These are phyloP conservation scores for Phialophora chinensis DNA, from an alignment of 2,329 filamentous ascomycete genomes.

Conservation along the genomic window DNA sequence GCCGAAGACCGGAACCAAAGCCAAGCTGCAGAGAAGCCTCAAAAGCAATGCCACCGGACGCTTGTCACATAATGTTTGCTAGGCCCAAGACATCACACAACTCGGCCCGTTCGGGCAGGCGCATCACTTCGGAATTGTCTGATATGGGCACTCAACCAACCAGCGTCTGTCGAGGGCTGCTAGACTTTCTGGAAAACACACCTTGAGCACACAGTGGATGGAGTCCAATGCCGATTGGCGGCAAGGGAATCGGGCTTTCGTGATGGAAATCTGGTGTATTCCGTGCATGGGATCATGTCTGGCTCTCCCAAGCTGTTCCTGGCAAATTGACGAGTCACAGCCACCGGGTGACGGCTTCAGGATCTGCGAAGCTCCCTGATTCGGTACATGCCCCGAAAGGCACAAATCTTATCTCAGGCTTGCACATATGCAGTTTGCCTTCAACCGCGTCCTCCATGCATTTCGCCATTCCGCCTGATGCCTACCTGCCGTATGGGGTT, in stretches of 20 bases:
- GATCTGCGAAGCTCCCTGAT: slow-evolving; percentile 11
- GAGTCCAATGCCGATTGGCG: slow-evolving; percentile 4
- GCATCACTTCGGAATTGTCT: neutral
- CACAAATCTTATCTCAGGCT: slow-evolving; percentile 24
- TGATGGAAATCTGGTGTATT: neutral
- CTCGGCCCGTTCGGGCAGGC: neutral
- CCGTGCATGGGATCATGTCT: slow-evolving; percentile 5
- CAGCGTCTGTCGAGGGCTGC: neutral
- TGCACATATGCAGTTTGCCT: slow-evolving; percentile 7
- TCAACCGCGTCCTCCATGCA: neutral
- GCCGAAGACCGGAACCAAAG: neutral
- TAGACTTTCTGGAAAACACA: neutral
- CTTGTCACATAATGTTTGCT: slow-evolving; percentile 12
- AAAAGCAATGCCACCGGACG: slow-evolving; percentile 24
- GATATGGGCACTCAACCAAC: neutral
- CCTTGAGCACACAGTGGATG: neutral
- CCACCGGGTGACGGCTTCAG: neutral
- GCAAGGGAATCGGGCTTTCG: neutral
- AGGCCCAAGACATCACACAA: neutral
- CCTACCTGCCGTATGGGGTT: slow-evolving; percentile 21
- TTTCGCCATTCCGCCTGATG: slow-evolving; percentile 10
- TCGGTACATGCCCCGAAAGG: slow-evolving; percentile 11
- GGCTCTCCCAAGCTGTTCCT: slow-evolving; percentile 6
- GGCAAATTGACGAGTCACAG: slow-evolving; percentile 19
- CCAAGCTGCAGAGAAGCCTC: slow-evolving; percentile 8